Conservation (phyloP, 768 basidiomycete genomes). For the Hemileccinum rubropunctum region DNA sequence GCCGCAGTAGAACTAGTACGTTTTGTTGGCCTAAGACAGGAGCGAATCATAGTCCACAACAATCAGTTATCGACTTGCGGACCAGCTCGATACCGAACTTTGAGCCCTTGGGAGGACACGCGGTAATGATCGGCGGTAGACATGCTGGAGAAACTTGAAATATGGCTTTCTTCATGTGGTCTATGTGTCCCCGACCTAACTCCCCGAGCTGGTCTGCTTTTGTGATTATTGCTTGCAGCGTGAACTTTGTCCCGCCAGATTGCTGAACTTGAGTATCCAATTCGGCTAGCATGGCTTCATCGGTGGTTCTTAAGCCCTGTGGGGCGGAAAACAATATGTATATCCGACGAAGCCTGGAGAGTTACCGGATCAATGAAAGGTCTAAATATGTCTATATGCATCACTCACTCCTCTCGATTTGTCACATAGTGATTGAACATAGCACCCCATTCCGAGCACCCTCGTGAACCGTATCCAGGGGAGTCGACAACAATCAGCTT, state of each 20-base stretch:
- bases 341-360: slow-evolving; percentile 58
- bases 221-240: slow-evolving; percentile 70
- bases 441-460: slow-evolving; percentile 72
- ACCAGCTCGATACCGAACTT: slow-evolving; percentile 57
- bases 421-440: slow-evolving; percentile 64
- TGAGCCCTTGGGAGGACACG: slow-evolving; percentile 44
- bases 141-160: slow-evolving; percentile 56
- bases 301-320: slow-evolving; percentile 56
- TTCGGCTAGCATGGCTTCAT: slow-evolving; percentile 59
- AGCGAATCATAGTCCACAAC: slow-evolving; percentile 42
- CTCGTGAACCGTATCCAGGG: slow-evolving; percentile 76
- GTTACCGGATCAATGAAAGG: neutral
- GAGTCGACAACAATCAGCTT: slow-evolving; percentile 72
- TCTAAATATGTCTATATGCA: neutral
- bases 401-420: slow-evolving; percentile 57
- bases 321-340: slow-evolving; percentile 70
- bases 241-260: slow-evolving; percentile 44
- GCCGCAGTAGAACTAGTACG: neutral
- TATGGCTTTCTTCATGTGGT: slow-evolving; percentile 48
- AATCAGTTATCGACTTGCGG: slow-evolving; percentile 56
- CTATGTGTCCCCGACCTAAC: slow-evolving; percentile 35
- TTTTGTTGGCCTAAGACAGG: neutral
- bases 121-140: slow-evolving; percentile 62
- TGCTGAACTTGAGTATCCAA: slow-evolving; percentile 36
- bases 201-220: slow-evolving; percentile 55